Percentiles rank a stretch among this genome's conserved stretches.
Conservation (phyloP, 345 rosid species). For the Gossypium thurberi region DNA sequence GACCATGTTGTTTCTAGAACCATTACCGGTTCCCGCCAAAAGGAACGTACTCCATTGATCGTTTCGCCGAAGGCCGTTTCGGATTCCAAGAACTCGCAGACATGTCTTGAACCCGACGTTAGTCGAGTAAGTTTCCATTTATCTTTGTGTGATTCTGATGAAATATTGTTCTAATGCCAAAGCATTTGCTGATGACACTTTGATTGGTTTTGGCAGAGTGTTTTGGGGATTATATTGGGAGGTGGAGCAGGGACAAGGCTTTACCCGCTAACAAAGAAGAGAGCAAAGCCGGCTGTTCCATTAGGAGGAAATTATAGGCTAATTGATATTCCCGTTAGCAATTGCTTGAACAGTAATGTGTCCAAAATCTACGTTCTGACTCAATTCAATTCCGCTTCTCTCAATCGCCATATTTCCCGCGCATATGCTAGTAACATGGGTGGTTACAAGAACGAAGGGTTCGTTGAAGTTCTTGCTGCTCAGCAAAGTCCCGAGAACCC, state of each 20-base stretch:
- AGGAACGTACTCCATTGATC: slow-evolving; percentile 33
- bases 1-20: slow-evolving; percentile 27
- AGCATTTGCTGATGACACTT: neutral
- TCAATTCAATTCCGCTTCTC: slow-evolving; percentile 91
- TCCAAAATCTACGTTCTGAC: slow-evolving; percentile 93
- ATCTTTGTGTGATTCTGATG: neutral
- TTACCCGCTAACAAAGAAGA: slow-evolving; percentile 89
- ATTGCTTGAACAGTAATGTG: slow-evolving; percentile 84
- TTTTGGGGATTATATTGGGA: slow-evolving; percentile 85
- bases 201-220: slow-evolving; percentile 47
- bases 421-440: slow-evolving; percentile 97
- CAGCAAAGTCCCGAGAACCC: slow-evolving; percentile 98
- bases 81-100: slow-evolving; percentile 77
- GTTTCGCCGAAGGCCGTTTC: slow-evolving; percentile 85
- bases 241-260: slow-evolving; percentile 95
- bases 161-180: no score
- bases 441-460: slow-evolving; percentile 97
- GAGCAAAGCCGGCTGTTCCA: slow-evolving; percentile 95
- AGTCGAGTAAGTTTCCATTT: slow-evolving; percentile 53
- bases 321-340: slow-evolving; percentile 93
- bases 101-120: slow-evolving; percentile 96
- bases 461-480: slow-evolving; percentile 96
- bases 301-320: slow-evolving; percentile 88
- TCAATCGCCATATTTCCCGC: slow-evolving; percentile 86
- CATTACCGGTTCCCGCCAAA: slow-evolving; percentile 6